Base-by-base conservation (phyloP, 1,284 basidiomycete genomes). In the Schizopora paradoxa region DNA sequence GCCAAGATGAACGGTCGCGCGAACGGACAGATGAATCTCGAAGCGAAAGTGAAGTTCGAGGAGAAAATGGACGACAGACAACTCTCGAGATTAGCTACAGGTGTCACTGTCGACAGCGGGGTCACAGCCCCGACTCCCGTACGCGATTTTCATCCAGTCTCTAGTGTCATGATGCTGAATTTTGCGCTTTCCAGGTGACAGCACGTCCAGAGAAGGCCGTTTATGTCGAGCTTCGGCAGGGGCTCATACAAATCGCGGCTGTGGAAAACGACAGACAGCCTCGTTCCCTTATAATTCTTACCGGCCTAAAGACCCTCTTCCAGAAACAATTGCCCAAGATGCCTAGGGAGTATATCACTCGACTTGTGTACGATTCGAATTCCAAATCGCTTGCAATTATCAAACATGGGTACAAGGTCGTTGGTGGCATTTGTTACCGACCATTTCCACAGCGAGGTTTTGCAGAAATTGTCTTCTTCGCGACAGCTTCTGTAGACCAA, bases 401-500 rank as follows among this genome's bases (percentile, higher is more conserved):
- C 61, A 98, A 98, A 66, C 76, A 86, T 22, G 96, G 96, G 0
- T 84, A 86, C 63, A 93, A 95, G 59, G 95, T 99, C 31, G 95
- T 99, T 1, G 96, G 95, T 16, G 96, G 96, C 1, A 99, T 99
- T 55, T 97, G 93, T 57, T 99, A 91, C 65, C 78, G 96, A 25
- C 95, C 96, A 2, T 99, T 99, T 62, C 86, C 92, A 39, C 91
- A 91, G 57, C 79, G 94, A 50, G 85, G 86, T 10, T 99, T 99
- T 62, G 93, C 94, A 21, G 96, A 99, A 65, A 99, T 99, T 56
- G 95, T 98, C 2, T 99, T 99, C 66, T 99, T 98, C 63, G 96
- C 96, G 0, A 97, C 96, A 18, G 89, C 92, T 21, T 92, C 90
- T 40, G 91, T 89, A 4, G 94, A 97, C 64, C 96, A 99, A 72